A percentile compares a stretch with the other conserved stretches of the same genome.
Evolutionary conservation across 2,329 filamentous ascomycete genomes (phyloP).

Genomic region (Thermothelomyces thermophilus): DNA sequence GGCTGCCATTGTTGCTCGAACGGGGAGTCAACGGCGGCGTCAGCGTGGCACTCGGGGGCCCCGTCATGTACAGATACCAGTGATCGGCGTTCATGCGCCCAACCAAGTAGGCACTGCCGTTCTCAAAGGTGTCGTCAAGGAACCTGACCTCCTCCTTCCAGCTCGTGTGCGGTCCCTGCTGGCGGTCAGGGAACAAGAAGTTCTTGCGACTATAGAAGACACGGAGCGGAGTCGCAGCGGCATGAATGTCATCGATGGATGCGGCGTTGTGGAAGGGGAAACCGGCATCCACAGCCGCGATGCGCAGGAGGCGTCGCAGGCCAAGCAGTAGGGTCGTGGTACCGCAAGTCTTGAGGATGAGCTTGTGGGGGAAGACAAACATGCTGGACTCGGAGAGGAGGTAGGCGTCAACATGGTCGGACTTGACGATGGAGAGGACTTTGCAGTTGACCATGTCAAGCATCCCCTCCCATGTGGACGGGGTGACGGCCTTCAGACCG

Average conservation of each 20-base stretch:
- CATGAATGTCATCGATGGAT: slow-evolving; percentile 58
- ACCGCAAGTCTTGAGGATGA: slow-evolving; percentile 96
- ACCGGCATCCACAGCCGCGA: slow-evolving; percentile 80
- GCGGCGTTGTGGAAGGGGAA: slow-evolving; percentile 73
- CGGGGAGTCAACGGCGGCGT: slow-evolving; percentile 75
- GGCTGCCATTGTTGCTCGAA: slow-evolving; percentile 33
- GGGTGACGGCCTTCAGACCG: slow-evolving; percentile 79
- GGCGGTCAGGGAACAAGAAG: slow-evolving; percentile 90
- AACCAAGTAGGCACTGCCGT: slow-evolving; percentile 97
- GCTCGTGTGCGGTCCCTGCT: slow-evolving; percentile 90
- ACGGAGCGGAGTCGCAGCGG: slow-evolving; percentile 81
- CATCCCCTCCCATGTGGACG: slow-evolving; percentile 91
- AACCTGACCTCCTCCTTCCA: slow-evolving; percentile 95
- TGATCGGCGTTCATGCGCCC: slow-evolving; percentile 99
- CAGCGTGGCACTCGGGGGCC: slow-evolving; percentile 62
- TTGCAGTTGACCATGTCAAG: slow-evolving; percentile 98
- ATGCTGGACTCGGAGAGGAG: slow-evolving; percentile 98
- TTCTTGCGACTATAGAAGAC: slow-evolving; percentile 99
- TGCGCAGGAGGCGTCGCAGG: slow-evolving; percentile 83
- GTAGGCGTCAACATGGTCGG: slow-evolving; percentile 92
- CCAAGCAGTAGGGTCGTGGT: slow-evolving; percentile 91
- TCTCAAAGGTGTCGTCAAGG: slow-evolving; percentile 83
- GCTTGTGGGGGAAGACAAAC: slow-evolving; percentile 99
- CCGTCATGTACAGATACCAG: slow-evolving; percentile 97
- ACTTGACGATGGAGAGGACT: slow-evolving; percentile 88